A percentile compares a stretch with the other conserved stretches of the same genome.
Evolutionary conservation across 1,139 yeast genomes (phyloP).

Genomic region (Candida sanyaensis): DNA sequence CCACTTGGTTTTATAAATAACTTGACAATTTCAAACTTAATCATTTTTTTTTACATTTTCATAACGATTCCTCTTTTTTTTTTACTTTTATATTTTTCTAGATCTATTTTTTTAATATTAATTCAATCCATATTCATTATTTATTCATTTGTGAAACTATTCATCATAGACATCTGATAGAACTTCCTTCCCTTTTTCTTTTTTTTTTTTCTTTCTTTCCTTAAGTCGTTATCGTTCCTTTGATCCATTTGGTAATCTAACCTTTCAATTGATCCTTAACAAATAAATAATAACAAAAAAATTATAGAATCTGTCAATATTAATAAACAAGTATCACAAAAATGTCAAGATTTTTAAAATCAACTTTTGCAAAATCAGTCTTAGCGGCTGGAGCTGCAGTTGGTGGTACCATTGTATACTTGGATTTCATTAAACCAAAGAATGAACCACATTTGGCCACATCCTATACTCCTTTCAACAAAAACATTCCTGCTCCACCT

Average conservation of each 20-base stretch:
- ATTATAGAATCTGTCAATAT: neutral
- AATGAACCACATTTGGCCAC: conserved; percentile 30
- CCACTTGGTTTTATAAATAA: neutral
- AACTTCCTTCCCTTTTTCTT: neutral
- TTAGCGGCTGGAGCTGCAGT: conserved; percentile 34
- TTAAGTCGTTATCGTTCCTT: neutral
- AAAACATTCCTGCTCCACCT: conserved; percentile 38
- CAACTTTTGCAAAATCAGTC: conserved; percentile 31
- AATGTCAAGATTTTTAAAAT: conserved; percentile 20
- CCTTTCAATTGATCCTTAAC: neutral
- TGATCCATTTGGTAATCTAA: neutral
- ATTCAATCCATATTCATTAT: neutral
- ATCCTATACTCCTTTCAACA: conserved; percentile 40
- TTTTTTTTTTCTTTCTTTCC: neutral
- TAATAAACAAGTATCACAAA: neutral
- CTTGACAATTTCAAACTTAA: neutral
- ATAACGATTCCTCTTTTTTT: neutral
- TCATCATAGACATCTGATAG: conserved; percentile 4
- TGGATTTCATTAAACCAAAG: conserved; percentile 45
- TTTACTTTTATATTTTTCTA: neutral
- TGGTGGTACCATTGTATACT: conserved; percentile 43
- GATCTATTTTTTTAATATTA: neutral
- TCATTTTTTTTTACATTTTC: neutral
- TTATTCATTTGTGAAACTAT: neutral
- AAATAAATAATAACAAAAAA: neutral